Percentiles rank a stretch among this genome's conserved stretches.
Conservation (phyloP, 2,329 filamentous ascomycete species). For the Epichloe gansuensis region DNA sequence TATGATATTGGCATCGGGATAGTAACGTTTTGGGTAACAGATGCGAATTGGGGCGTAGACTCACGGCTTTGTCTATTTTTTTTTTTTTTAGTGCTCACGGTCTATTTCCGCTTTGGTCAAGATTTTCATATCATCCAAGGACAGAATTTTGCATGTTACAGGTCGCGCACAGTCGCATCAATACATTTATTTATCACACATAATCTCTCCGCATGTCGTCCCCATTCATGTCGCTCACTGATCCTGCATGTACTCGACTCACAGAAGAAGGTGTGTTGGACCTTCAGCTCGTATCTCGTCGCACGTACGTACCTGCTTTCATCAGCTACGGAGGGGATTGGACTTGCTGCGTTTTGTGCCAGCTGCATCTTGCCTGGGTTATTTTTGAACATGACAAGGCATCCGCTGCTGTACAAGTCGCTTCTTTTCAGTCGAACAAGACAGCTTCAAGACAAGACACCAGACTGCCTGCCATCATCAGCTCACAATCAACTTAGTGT, state of each 20-base stretch:
- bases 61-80: conserved; percentile 7
- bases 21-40: conserved; percentile 14
- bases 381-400: background rate
- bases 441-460: background rate
- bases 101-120: conserved; percentile 3
- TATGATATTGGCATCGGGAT: background rate
- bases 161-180: conserved; percentile 1
- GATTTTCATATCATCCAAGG: background rate
- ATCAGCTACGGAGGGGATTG: background rate
- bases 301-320: background rate
- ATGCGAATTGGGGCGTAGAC: conserved; percentile 9
- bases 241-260: background rate
- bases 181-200: conserved; percentile 5
- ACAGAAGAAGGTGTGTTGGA: too few relatives aligned
- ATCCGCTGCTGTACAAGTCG: background rate
- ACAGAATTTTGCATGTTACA: background rate
- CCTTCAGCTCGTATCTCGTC: background rate
- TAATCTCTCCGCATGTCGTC: too few relatives aligned
- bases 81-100: conserved; percentile 2
- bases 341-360: background rate
- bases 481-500: background rate
- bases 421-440: background rate
- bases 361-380: background rate
- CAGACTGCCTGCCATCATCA: background rate
- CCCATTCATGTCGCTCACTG: background rate